Evolutionary conservation across 345 rosid species (phyloP).

Genomic region (Combretum micranthum): DNA sequence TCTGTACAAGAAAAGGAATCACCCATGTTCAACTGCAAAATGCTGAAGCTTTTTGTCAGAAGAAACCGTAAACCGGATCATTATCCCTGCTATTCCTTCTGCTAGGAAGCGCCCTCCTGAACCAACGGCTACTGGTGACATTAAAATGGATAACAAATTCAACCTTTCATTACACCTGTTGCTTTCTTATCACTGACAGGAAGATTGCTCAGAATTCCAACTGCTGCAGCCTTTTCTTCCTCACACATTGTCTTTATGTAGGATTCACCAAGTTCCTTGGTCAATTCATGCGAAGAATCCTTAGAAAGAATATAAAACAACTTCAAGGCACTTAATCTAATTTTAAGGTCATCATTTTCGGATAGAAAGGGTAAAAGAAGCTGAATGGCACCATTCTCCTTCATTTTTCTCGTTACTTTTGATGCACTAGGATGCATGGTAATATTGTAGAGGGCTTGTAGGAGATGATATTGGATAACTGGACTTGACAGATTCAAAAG

Average conservation of each 20-base stretch:
- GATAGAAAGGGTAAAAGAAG: slow-evolving; percentile 57
- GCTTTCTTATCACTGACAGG: slow-evolving; percentile 40
- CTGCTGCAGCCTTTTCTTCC: slow-evolving; percentile 44
- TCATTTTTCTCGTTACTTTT: slow-evolving; percentile 51
- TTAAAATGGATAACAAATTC: slow-evolving; percentile 37
- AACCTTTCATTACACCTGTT: slow-evolving; percentile 31
- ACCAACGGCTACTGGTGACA: slow-evolving; percentile 19
- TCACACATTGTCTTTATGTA: slow-evolving; percentile 21
- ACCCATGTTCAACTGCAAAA: slow-evolving; percentile 42
- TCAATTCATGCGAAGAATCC: slow-evolving; percentile 37
- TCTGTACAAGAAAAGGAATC: slow-evolving; percentile 48
- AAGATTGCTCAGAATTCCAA: slow-evolving; percentile 52
- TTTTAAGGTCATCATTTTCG: slow-evolving; percentile 33
- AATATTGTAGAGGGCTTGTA: slow-evolving; percentile 54
- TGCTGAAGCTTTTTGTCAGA: slow-evolving; percentile 58
- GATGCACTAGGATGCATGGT: slow-evolving; percentile 47
- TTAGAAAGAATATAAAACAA: slow-evolving; percentile 45
- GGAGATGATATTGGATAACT: slow-evolving; percentile 42
- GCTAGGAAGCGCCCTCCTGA: slow-evolving; percentile 12
- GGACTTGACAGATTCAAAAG: slow-evolving; percentile 62
- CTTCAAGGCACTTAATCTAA: slow-evolving; percentile 43
- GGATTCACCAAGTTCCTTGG: slow-evolving; percentile 47
- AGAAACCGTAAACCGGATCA: slow-evolving; percentile 48
- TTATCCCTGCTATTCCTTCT: slow-evolving; percentile 39
- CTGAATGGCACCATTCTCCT: slow-evolving; percentile 52